Base-by-base conservation (phyloP, 2,329 filamentous ascomycete species). In the Sclerotinia sclerotiorum region DNA sequence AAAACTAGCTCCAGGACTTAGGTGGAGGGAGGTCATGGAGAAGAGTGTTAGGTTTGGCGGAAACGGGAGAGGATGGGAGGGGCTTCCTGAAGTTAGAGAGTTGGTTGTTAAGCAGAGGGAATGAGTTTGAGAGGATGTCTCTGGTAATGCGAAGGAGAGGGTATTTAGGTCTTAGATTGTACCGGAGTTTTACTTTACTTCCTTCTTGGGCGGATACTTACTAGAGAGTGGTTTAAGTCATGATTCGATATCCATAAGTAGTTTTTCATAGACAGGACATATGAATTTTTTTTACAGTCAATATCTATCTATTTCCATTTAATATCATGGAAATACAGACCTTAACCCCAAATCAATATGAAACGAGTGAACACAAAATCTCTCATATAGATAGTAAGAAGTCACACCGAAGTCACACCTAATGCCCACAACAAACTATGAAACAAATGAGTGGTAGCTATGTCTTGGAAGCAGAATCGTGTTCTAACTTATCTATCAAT, bases 21-120 rank as follows among this genome's bases (percentile, higher is more conserved):
- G 74, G 35, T 77, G 76, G 76, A 73, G 76, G 46, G 76, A 77
- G 57, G 70, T 77, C 6, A 77, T 76, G 54, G 76, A 75, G 71
- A 77, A 74, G 70, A 76, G 74, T 68, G 75, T 77, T 21, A 65
- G 69, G 7, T 77, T 77, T 72, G 74, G 76, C 10, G 76, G 75
- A 1, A 71, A 69, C 11, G 76, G 75, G n/a, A 71, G 74, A 65
- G 75, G 76, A 1, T 77, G 75, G 75, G 76, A 77, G 58, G 75
- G 75, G 5, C 69, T 77, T n/a, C 75, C 75, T 15, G 76, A 77
- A 67, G 75, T 77, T 21, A 73, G 73, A 44, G 75, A 77, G 67
- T 70, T 77, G 73, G 70, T 76, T 69, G 74, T 77, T 49, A 72
- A 71, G 65, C 71, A 73, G 65, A 74, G 72, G 54, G 44, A 52